phyloP scores from a whole-genome alignment of 2,329 filamentous ascomycete genomes.

The Pestalotiopsis fici region DNA sequence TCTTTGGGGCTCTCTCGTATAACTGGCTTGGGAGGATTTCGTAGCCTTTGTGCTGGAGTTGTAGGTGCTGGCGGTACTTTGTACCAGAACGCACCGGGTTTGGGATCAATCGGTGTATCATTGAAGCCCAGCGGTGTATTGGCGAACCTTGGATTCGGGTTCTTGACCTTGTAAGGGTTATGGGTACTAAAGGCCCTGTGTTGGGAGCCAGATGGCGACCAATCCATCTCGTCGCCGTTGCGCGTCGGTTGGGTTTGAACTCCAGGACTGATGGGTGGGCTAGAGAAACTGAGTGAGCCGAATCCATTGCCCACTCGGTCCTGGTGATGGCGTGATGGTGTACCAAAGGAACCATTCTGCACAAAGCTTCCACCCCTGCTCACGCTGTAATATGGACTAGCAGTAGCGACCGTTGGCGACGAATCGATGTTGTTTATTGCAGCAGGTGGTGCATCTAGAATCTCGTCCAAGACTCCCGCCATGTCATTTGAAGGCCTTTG shows the following conservation, averaged over 20 bases:
- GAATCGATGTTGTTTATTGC: not conserved
- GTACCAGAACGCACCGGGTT: slow-evolving; percentile 65
- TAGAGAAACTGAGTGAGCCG: slow-evolving; percentile 10
- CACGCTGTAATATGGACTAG: not conserved
- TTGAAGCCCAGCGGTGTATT: slow-evolving; percentile 41
- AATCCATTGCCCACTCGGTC: not conserved
- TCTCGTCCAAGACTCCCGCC: slow-evolving; percentile 25
- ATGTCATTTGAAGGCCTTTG: slow-evolving; percentile 19
- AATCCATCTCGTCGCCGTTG: slow-evolving; percentile 70
- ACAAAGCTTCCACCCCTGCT: not conserved
- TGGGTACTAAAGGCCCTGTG: slow-evolving; percentile 56
- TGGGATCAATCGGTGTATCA: slow-evolving; percentile 43
- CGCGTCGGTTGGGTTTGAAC: slow-evolving; percentile 24
- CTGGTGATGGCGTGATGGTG: not conserved
- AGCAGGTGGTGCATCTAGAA: slow-evolving; percentile 10
- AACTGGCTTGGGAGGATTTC: slow-evolving; percentile 60
- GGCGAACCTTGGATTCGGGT: slow-evolving; percentile 45
- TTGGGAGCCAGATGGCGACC: slow-evolving; percentile 62
- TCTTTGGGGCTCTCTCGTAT: slow-evolving; percentile 47
- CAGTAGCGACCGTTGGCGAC: not conserved
- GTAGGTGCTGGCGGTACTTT: slow-evolving; percentile 69
- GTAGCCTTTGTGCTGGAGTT: slow-evolving; percentile 61
- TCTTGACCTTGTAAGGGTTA: slow-evolving; percentile 38
- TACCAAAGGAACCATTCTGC: not conserved
- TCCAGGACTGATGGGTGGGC: slow-evolving; percentile 13